A percentile compares a stretch with the other conserved stretches of the same genome.
Evolutionary conservation across 306 rosid species (phyloP).

Genomic region (Inga laurina): DNA sequence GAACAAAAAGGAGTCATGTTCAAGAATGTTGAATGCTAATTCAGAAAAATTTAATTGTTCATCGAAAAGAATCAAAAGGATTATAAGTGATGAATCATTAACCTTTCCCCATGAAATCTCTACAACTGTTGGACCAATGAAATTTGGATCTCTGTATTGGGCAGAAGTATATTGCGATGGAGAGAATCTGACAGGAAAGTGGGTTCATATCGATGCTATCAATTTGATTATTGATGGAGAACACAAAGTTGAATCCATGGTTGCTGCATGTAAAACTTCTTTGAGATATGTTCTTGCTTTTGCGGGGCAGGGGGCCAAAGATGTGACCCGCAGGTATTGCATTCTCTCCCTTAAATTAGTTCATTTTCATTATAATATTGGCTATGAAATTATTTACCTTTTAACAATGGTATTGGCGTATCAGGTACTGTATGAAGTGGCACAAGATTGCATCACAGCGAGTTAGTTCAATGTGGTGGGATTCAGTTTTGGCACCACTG

Average conservation of each 20-base stretch:
- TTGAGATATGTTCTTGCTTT: conserved; percentile 95
- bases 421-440: conserved; percentile 91
- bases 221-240: conserved; percentile 87
- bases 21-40: conserved; percentile 28
- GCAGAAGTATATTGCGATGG: conserved; percentile 89
- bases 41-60: conserved; percentile 37
- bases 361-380: conserved; percentile 15
- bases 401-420: conserved; percentile 7
- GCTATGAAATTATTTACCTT: not conserved
- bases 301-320: conserved; percentile 95
- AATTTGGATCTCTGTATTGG: conserved; percentile 87
- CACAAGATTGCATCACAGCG: conserved; percentile 79
- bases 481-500: conserved; percentile 76
- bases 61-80: conserved; percentile 57
- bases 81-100: conserved; percentile 51
- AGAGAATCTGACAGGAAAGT: conserved; percentile 89
- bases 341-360: conserved; percentile 23
- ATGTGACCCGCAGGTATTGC: conserved; percentile 91
- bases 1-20: conserved; percentile 42
- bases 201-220: conserved; percentile 92
- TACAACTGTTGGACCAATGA: conserved; percentile 79
- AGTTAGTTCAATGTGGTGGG: conserved; percentile 87
- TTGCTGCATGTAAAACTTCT: conserved; percentile 80
- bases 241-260: conserved; percentile 80
- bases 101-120: conserved; percentile 59